These are phyloP conservation scores for Fusarium zealandicum DNA, from an alignment of 2,329 filamentous ascomycete genomes.

Conservation along the genomic window DNA sequence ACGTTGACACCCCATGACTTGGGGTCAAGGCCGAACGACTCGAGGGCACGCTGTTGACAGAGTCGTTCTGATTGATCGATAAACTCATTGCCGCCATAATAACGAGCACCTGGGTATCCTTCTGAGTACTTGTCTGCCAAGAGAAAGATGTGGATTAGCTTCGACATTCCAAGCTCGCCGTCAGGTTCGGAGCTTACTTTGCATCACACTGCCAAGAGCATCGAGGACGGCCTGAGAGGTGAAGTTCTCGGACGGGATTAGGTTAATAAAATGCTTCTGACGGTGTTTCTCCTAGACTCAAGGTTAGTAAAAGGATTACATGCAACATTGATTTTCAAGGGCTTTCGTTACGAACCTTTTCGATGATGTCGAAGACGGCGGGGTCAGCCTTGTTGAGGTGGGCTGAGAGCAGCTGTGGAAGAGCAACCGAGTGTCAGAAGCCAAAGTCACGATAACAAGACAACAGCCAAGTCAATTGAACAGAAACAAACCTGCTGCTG, in stretches of 20 bases:
- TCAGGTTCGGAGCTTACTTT: slow-evolving; percentile 65
- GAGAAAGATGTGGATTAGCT: neutral
- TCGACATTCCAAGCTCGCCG: neutral
- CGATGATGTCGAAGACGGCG: slow-evolving; percentile 84
- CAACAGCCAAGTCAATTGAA: slow-evolving; percentile 18
- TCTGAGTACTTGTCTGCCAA: slow-evolving; percentile 92
- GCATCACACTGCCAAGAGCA: slow-evolving; percentile 92
- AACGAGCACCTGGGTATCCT: slow-evolving; percentile 93
- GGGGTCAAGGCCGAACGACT: slow-evolving; percentile 83
- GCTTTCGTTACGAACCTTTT: slow-evolving; percentile 69
- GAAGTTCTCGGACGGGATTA: slow-evolving; percentile 95
- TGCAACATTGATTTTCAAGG: neutral
- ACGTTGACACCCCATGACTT: slow-evolving; percentile 98
- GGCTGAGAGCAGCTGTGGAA: slow-evolving; percentile 77
- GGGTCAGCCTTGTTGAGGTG: slow-evolving; percentile 86
- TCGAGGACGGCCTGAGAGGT: slow-evolving; percentile 92
- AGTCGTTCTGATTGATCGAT: slow-evolving; percentile 90
- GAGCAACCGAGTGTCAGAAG: slow-evolving; percentile 26
- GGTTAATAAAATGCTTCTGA: slow-evolving; percentile 98
- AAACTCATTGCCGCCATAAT: slow-evolving; percentile 96
- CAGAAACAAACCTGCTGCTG: slow-evolving; percentile 63
- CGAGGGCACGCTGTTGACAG: slow-evolving; percentile 88
- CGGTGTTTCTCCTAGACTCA: slow-evolving; percentile 81
- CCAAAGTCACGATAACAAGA: slow-evolving; percentile 1
- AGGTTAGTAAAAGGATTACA: neutral